phyloP scores from a whole-genome alignment of 768 basidiomycete species.

The Crassisporium funariophilum region DNA sequence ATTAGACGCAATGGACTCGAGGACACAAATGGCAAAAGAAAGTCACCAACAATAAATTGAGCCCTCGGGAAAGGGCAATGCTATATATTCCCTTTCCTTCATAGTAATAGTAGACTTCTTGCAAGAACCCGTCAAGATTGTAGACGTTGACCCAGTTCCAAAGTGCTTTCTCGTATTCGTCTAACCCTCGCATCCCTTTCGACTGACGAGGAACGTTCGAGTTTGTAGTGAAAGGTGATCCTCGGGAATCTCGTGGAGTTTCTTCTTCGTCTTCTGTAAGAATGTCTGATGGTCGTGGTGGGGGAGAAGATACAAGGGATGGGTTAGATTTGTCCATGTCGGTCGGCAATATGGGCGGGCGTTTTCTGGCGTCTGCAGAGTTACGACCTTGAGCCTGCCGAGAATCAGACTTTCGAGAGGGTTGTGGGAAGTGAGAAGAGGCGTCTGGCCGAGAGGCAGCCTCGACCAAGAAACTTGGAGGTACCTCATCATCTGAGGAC shows the following conservation, averaged over 20 bases:
- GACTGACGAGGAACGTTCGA: constrained; percentile 32
- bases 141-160: constrained; percentile 99
- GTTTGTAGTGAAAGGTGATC: constrained; percentile 25
- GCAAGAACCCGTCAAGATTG: constrained; percentile 93
- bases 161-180: constrained; percentile 86
- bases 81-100: constrained; percentile 96
- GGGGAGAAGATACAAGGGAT: constrained; percentile 43
- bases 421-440: constrained; percentile 27
- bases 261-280: constrained; percentile 39
- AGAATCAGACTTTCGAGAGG: constrained; percentile 22
- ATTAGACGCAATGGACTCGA: constrained; percentile 4
- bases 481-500: constrained; percentile 81
- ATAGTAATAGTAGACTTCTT: constrained; percentile 96
- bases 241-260: constrained; percentile 17
- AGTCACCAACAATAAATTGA: constrained; percentile 89
- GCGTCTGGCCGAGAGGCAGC: constrained; percentile 47
- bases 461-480: constrained; percentile 86
- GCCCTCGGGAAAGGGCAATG: constrained; percentile 84
- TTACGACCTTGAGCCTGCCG: constrained; percentile 53
- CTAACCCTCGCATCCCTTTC: constrained; percentile 66
- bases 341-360: constrained; percentile 30
- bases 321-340: constrained; percentile 20
- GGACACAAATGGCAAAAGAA: constrained; percentile 19
- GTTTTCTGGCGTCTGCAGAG: constrained; percentile 38
- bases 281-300: constrained; percentile 65